Percentiles rank a stretch among this genome's conserved stretches.
Evolutionary conservation across 2,329 filamentous ascomycete genomes (phyloP).

Genomic region (Cercospora sp.): DNA sequence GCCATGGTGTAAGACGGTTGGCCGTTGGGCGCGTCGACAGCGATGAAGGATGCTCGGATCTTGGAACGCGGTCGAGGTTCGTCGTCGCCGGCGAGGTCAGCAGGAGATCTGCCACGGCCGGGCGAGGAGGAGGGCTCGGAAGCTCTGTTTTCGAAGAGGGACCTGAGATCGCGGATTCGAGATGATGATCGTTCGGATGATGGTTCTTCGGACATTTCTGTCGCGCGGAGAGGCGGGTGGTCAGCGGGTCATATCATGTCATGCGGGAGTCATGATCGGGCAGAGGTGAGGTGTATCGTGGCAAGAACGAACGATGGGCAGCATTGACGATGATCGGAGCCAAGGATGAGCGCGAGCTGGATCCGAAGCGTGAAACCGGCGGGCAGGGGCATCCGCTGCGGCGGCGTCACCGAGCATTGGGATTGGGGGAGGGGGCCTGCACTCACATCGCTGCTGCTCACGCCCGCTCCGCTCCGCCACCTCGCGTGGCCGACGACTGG

Average conservation of each 20-base stretch:
- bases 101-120: constrained; percentile 47
- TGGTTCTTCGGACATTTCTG: constrained; percentile 47
- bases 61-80: constrained; percentile 44
- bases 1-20: constrained; percentile 24
- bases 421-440: background rate
- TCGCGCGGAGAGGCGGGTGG: background rate
- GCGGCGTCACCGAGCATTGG: background rate
- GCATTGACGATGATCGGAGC: constrained; percentile 8
- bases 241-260: constrained; percentile 17
- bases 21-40: constrained; percentile 42
- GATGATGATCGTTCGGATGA: constrained; percentile 39
- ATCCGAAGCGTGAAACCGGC: constrained; percentile 9
- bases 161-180: constrained; percentile 51
- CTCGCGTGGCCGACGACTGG: background rate
- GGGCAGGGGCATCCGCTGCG: background rate
- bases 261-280: constrained; percentile 5
- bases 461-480: background rate
- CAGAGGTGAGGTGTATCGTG: constrained; percentile 9
- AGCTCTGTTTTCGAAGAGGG: constrained; percentile 51
- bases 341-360: constrained; percentile 4
- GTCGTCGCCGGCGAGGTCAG: constrained; percentile 36
- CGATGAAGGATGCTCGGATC: constrained; percentile 51
- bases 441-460: constrained; percentile 4
- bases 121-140: constrained; percentile 28
- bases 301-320: constrained; percentile 1